Evolutionary conservation across 139 green algal genomes (phyloP), one percentile per base, ranked within the genome.

Genomic region (Auxenochlorella pyrenoidosa): DNA sequence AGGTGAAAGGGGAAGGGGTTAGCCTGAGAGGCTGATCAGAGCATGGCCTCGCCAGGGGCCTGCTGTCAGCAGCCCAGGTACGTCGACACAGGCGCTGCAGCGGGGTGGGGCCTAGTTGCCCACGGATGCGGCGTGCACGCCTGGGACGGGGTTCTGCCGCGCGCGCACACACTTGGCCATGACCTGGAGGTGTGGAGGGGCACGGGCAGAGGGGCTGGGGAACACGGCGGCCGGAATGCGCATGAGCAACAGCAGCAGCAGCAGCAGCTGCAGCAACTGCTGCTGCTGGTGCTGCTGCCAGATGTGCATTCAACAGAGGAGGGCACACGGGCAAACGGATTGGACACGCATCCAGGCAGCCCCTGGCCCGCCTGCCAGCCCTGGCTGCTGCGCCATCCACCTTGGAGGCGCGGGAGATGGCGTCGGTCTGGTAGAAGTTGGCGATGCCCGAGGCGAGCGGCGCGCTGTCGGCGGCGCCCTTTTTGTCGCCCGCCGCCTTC

Each of bases 391-490:
- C n/a, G 54, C 12, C 2, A 13, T 13, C 54, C 54, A 63, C 54
- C n/a, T 93, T 88, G n/a, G 88, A 96, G 26, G 95, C 94, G 30
- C 98, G 90, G 60, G 89, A 95, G 87, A 99, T 97, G 79, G 93
- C 94, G 87, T 99, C 98, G 0, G 98, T 99, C 97, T 97, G 96
- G 94, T 97, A 99, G 84, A 99, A 99, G 41, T 99, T 96, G 30
- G 91, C 44, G 12, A 99, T 94, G 68, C 88, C 86, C 36, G 86
- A 95, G 79, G 73, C 72, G 77, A 99, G 93, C 15, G 94, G 78
- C 59, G 41, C 34, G 22, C 75, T 75, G 26, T 47, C 75, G 5
- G 41, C 43, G 43, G 77, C 77, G 19, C 28, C 77, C 32, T 34
- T 22, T 18, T 5, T 71, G 32, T n/a, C 34, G n/a, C 76, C 34